phyloP scores from a whole-genome alignment of 371 early-diverging fungal species.

The Ordospora colligata region DNA sequence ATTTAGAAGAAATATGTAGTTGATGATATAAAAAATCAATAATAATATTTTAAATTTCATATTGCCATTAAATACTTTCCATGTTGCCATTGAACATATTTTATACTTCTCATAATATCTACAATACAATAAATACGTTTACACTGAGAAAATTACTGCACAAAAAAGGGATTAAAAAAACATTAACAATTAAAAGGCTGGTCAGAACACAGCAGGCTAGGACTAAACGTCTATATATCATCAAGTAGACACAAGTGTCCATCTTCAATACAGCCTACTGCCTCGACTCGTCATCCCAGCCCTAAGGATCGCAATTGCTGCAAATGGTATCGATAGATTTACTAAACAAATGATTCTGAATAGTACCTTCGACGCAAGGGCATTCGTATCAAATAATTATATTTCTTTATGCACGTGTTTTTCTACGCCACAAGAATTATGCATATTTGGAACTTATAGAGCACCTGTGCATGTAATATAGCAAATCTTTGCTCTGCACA shows the following conservation, averaged over 20 bases:
- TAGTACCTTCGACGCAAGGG: constrained; percentile 39
- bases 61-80: too few relatives aligned
- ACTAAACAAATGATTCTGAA: constrained; percentile 53
- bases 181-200: constrained; percentile 28
- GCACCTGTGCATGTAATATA: not conserved
- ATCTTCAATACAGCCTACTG: constrained; percentile 3
- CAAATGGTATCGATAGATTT: not conserved
- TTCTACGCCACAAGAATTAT: not conserved
- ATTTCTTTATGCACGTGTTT: not conserved
- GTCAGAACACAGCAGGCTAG: constrained; percentile 36
- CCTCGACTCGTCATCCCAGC: constrained; percentile 39
- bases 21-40: too few relatives aligned
- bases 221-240: not conserved
- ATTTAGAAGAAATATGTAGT: too few relatives aligned
- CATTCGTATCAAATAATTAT: not conserved
- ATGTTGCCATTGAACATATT: too few relatives aligned
- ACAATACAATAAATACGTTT: too few relatives aligned
- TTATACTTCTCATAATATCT: too few relatives aligned
- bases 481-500: not conserved
- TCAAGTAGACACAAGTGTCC: constrained; percentile 23
- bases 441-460: too few relatives aligned
- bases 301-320: constrained; percentile 21
- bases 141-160: too few relatives aligned
- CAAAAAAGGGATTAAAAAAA: too few relatives aligned
- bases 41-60: too few relatives aligned